phyloP scores from a whole-genome alignment of 805 yeast species.

The Pichia insulana region DNA sequence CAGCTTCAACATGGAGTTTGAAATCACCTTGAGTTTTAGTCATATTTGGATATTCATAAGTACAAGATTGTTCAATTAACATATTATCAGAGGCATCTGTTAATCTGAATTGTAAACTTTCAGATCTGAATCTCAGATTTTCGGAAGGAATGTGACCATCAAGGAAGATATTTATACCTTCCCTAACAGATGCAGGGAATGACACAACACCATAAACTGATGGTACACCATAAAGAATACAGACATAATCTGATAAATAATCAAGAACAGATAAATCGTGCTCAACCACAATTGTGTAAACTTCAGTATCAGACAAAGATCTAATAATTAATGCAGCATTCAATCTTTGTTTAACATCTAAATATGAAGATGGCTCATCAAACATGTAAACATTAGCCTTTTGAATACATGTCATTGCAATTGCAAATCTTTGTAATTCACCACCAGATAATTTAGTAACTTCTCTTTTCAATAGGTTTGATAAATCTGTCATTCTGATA shows the following conservation, averaged over 20 bases:
- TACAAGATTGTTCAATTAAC: slow-evolving; percentile 68
- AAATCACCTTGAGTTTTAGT: slow-evolving; percentile 92
- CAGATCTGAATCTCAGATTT: slow-evolving; percentile 93
- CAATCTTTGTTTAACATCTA: slow-evolving; percentile 97
- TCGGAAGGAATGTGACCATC: slow-evolving; percentile 98
- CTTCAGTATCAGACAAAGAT: slow-evolving; percentile 64
- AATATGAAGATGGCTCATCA: slow-evolving; percentile 97
- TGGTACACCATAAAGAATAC: slow-evolving; percentile 96
- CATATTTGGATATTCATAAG: slow-evolving; percentile 74
- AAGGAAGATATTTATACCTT: slow-evolving; percentile 96
- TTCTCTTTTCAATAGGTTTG: slow-evolving; percentile 75
- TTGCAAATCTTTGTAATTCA: slow-evolving; percentile 96
- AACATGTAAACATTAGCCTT: slow-evolving; percentile 95
- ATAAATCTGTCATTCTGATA: slow-evolving; percentile 64
- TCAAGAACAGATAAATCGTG: slow-evolving; percentile 97
- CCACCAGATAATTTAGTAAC: slow-evolving; percentile 92
- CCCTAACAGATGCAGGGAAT: slow-evolving; percentile 93
- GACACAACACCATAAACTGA: slow-evolving; percentile 99
- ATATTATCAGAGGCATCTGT: slow-evolving; percentile 80
- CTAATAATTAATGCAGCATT: slow-evolving; percentile 95
- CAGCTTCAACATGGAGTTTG: slow-evolving; percentile 70
- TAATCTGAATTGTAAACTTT: slow-evolving; percentile 86
- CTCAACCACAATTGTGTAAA: slow-evolving; percentile 93
- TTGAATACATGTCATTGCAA: slow-evolving; percentile 95
- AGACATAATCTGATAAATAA: slow-evolving; percentile 91